Evolutionary conservation across 371 early-diverging fungal species (phyloP), one percentile per base, ranked within the genome.

Genomic region (Mucor racemosus): DNA sequence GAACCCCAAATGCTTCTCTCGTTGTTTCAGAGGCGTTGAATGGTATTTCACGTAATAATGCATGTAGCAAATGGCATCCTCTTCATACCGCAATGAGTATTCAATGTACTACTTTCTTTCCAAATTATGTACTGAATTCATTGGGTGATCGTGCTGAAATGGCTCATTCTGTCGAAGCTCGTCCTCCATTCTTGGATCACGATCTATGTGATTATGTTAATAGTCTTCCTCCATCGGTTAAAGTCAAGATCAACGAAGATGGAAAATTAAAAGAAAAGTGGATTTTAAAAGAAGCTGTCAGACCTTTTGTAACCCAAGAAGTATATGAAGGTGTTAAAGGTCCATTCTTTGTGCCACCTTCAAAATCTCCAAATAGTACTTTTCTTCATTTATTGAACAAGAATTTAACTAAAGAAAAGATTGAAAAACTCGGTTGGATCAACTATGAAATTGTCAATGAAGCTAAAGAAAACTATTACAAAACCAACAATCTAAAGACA

Each of bases 161-260:
- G 73, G 73, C 73, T 10, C 73, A 72, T 46, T 72, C 68, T n/a
- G 48, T 68, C 13, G 73, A 72, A 62, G 68, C 68, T 0, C 64
- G 73, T 38, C 62, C 68, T 15, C 73, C 73, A 0, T 72, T 72
- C 54, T 31, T 72, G 58, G 73, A 72, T 17, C 68, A 72, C 40
- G 15, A 14, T 15, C 55, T 72, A 4, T 64, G 65, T 15, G 73
- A 72, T 59, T 72, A 72, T 62, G 68, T 68, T 8, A 72, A 72
- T 39, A 34, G 55, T 19, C 63, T 72, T 1, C 73, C 68, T 35
- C 73, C 73, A 7, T 72, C 73, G 5, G 65, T 72, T 33, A 72
- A 72, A 19, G 44, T 72, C 3, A 50, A 65, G 39, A 53, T 39
- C 39, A 46, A 59, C 14, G 17, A 68, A 5, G 57, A 68, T 21